These are phyloP conservation scores for Rhododendron ovatum DNA, from an alignment of 148 eudicot species.

Conservation along the genomic window DNA sequence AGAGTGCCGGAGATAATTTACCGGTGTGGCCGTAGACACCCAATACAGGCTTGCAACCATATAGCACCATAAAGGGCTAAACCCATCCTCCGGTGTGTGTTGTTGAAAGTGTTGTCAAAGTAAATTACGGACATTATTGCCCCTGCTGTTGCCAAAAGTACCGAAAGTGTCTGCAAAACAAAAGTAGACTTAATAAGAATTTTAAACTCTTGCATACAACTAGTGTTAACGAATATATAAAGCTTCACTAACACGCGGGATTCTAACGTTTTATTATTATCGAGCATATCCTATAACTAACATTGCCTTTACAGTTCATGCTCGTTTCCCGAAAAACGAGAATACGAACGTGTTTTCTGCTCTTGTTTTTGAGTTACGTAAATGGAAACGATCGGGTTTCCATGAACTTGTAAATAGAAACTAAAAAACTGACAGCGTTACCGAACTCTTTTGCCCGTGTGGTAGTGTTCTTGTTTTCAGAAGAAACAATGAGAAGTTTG, in stretches of 20 bases:
- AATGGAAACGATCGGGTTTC: neutral
- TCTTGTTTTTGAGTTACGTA: neutral
- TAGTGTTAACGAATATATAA: neutral
- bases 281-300: neutral
- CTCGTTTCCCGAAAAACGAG: neutral
- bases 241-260: neutral
- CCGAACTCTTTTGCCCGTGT: neutral
- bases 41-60: conserved; percentile 54
- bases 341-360: neutral
- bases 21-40: conserved; percentile 54
- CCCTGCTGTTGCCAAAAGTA: conserved; percentile 53
- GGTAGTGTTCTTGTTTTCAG: neutral
- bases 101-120: conserved; percentile 61
- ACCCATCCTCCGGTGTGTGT: conserved; percentile 59
- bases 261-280: neutral
- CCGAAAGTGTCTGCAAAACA: conserved; percentile 44
- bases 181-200: neutral
- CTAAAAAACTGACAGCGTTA: neutral
- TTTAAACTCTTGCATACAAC: neutral
- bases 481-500: neutral
- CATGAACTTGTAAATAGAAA: neutral
- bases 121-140: conserved; percentile 59
- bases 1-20: conserved; percentile 1
- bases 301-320: neutral
- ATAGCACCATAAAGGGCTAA: conserved; percentile 51